Evolutionary conservation across 2,329 filamentous ascomycete species (phyloP), one percentile per base, ranked within the genome.

Genomic region (Phoma sp.): DNA sequence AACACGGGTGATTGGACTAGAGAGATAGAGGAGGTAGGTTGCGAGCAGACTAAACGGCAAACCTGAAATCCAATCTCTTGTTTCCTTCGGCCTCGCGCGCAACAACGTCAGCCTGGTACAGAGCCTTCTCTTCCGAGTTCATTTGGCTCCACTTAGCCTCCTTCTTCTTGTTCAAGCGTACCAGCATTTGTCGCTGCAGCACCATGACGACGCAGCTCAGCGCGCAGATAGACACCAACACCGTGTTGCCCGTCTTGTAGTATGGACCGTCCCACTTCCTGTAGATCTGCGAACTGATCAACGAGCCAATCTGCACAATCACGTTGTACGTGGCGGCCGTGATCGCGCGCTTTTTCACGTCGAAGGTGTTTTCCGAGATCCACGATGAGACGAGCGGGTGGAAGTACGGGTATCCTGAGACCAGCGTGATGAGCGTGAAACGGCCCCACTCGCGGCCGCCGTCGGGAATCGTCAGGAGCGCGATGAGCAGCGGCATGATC

Each of bases 261-360:
- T 79, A 68, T 0, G 83, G 84, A 47, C 79, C 78, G 59, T 87
- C 84, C 45, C 81, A 75, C 12, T 80, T 77, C 7, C 78, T 74
- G 65, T 85, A 85, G 40, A 85, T 82, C 15, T 69, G 64, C 33
- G 63, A 65, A 9, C 72, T 70, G 49, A 77, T 73, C 47, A 79
- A 69, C 23, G 70, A 74, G 5, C 71, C 74, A 7, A 72, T 63
- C 42, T 79, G 77, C 11, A 78, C 76, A 26, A 68, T 68, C 57
- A 80, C 77, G 64, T 88, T 88, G 71, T 88, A 88, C n/a, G 85
- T 73, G 0, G 84, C 86, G 0, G 84, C 82, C 0, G 84, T 84
- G 1, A 90, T 84, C 1, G 86, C 84, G 6, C 86, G 77, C 5
- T 83, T 84, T 10, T 86, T 78, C 9, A 89, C 84, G 1, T 81